phyloP scores from a whole-genome alignment of 768 basidiomycete species.

The Lactarius akahatsu region DNA sequence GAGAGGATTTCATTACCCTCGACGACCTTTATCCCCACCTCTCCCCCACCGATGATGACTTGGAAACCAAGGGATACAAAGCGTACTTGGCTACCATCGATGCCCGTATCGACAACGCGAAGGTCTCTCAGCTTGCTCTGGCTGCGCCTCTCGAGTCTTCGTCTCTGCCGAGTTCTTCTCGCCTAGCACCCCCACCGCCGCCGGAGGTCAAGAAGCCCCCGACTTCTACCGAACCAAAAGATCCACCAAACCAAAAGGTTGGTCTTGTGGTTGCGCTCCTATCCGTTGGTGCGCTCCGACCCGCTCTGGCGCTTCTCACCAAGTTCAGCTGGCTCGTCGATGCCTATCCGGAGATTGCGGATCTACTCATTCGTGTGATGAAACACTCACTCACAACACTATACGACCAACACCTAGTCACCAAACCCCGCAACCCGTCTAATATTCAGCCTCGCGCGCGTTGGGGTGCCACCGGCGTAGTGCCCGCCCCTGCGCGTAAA shows the following conservation, averaged over 20 bases:
- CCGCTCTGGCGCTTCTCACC: slow-evolving; percentile 74
- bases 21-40: slow-evolving; percentile 93
- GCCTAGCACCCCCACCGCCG: slow-evolving; percentile 41
- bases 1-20: slow-evolving; percentile 82
- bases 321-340: slow-evolving; percentile 85
- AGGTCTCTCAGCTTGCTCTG: slow-evolving; percentile 75
- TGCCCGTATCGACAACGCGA: slow-evolving; percentile 64
- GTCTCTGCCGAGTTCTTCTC: slow-evolving; percentile 41
- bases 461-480: slow-evolving; percentile 57
- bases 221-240: slow-evolving; percentile 42
- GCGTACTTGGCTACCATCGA: slow-evolving; percentile 65
- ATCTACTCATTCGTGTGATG: slow-evolving; percentile 77
- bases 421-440: slow-evolving; percentile 60
- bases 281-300: slow-evolving; percentile 77
- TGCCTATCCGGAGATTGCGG: slow-evolving; percentile 78
- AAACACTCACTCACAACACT: slow-evolving; percentile 66
- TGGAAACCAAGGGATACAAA: slow-evolving; percentile 59
- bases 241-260: slow-evolving; percentile 70
- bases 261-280: slow-evolving; percentile 79
- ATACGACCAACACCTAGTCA: slow-evolving; percentile 51
- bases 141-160: slow-evolving; percentile 75
- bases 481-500: slow-evolving; percentile 56
- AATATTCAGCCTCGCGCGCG: slow-evolving; percentile 64
- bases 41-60: slow-evolving; percentile 70
- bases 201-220: slow-evolving; percentile 38